Base-by-base conservation (phyloP, 108 stramenopile species). In the Stephanodiscus triporus region DNA sequence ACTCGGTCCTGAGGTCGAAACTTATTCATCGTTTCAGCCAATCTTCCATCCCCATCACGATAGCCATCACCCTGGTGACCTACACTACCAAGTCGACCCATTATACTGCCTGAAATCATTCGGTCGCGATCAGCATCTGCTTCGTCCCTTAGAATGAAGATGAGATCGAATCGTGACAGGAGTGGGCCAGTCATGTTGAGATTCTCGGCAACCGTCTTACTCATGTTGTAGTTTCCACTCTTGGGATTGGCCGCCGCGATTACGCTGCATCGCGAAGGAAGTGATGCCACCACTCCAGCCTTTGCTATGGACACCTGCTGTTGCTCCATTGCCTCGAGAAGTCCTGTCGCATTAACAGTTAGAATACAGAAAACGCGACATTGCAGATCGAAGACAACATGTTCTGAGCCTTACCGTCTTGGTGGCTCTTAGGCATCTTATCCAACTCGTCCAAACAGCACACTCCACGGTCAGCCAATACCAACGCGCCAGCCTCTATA, bases 241-340 rank as follows among this genome's bases (percentile, higher is more conserved):
- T 92, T 92, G 17, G 99, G 99, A 81, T 99, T 99, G 11, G 99
- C 99, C 1, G 99, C 99, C 17, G 97, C 99, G 63, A 99, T 85
- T 42, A 99, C 87, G 63, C 95, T 92, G 74, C 97, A 97, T 23
- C 98, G 76, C 6, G 94, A 92, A 47, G 91, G 91, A 32, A 99
- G 83, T 1, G 93, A 86, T 26, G 95, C 93, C 1, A 96, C 94
- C 1, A 97, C 93, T 19, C 99, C 99, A 22, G 96, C 94, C 70
- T 99, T 99, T 45, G 99, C 98, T 40, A 99, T 95, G 24, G 96
- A 97, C 13, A 99, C 93, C 64, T 89, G 89, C 75, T 99, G 98
- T 71, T 99, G 99, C 81, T 99, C 99, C 99, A 99, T 99, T 14
- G 98, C 97, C 84, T 99, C 99, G 59, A 98, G 84, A 6, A 99